These are phyloP conservation scores for Boletus semigastroideus DNA, from an alignment of 1,284 basidiomycete genomes.

Conservation along the genomic window DNA sequence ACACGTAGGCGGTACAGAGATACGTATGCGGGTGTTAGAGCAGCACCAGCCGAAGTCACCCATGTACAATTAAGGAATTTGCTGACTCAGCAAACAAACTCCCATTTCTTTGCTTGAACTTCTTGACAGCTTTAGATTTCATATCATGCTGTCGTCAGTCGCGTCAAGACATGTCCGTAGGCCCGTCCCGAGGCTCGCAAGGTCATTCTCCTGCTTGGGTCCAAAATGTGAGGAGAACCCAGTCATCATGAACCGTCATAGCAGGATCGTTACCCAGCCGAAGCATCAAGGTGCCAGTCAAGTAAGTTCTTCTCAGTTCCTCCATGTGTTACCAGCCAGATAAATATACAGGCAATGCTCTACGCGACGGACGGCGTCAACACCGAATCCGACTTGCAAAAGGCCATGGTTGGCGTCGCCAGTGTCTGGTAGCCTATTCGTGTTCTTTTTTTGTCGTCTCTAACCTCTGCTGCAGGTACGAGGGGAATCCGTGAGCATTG, in stretches of 20 bases:
- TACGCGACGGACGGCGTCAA: slow-evolving; percentile 92
- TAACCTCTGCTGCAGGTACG: slow-evolving; percentile 59
- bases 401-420: slow-evolving; percentile 94
- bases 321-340: not conserved
- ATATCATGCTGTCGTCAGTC: slow-evolving; percentile 24
- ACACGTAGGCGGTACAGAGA: too few relatives aligned
- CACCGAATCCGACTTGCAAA: slow-evolving; percentile 79
- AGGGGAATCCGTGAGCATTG: slow-evolving; percentile 78
- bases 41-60: too few relatives aligned
- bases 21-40: too few relatives aligned
- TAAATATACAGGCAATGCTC: slow-evolving; percentile 77
- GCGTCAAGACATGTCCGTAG: slow-evolving; percentile 16
- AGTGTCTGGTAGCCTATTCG: slow-evolving; percentile 79
- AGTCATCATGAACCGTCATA: slow-evolving; percentile 83
- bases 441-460: slow-evolving; percentile 10
- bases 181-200: slow-evolving; percentile 27
- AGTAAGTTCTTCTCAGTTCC: slow-evolving; percentile 42
- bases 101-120: not conserved
- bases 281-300: slow-evolving; percentile 95
- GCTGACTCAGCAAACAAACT: slow-evolving; percentile 24
- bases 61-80: not conserved
- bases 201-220: slow-evolving; percentile 42
- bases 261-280: slow-evolving; percentile 79
- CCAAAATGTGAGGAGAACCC: slow-evolving; percentile 46
- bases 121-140: not conserved